Conservation (phyloP, 2,329 filamentous ascomycete species). For the Plectosphaerella cucumerina region DNA sequence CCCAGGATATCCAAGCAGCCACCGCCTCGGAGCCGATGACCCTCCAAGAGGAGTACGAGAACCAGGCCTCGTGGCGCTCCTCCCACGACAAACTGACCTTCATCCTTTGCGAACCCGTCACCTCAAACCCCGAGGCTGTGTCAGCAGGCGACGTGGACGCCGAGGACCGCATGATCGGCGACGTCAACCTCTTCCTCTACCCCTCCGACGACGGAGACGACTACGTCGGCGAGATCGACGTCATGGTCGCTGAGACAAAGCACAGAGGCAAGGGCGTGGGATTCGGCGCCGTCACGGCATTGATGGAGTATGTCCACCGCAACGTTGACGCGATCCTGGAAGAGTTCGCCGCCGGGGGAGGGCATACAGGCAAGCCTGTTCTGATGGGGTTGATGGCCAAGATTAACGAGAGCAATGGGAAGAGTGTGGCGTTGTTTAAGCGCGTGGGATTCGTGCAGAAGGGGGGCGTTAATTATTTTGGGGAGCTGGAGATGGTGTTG, state of each 20-base stretch:
- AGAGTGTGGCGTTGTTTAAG: conserved; percentile 47
- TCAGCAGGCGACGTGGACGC: conserved; percentile 46
- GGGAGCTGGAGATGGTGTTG: conserved; percentile 50
- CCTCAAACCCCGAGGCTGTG: conserved; percentile 1
- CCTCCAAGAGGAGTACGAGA: conserved; percentile 78
- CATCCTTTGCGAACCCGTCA: conserved; percentile 63
- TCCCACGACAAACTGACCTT: conserved; percentile 89
- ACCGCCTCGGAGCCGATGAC: conserved; percentile 85
- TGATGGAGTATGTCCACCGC: conserved; percentile 63
- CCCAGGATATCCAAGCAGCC: conserved; percentile 68
- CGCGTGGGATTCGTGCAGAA: conserved; percentile 46
- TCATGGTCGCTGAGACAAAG: conserved; percentile 70
- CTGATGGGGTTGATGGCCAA: conserved; percentile 53
- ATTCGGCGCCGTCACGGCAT: conserved; percentile 57
- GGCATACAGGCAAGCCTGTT: conserved; percentile 4
- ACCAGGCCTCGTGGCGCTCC: conserved; percentile 82
- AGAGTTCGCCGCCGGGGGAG: conserved; percentile 30
- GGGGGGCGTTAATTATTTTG: conserved; percentile 56
- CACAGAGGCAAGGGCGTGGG: conserved; percentile 63
- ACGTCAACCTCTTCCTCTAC: conserved; percentile 78
- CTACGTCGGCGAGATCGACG: conserved; percentile 69
- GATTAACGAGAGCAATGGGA: conserved; percentile 51
- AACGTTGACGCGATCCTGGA: conserved; percentile 50
- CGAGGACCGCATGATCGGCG: conserved; percentile 60
- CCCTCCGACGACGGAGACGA: conserved; percentile 44